Conservation (phyloP, 1,139 yeast genomes). For the Eremothecium gossypii region DNA sequence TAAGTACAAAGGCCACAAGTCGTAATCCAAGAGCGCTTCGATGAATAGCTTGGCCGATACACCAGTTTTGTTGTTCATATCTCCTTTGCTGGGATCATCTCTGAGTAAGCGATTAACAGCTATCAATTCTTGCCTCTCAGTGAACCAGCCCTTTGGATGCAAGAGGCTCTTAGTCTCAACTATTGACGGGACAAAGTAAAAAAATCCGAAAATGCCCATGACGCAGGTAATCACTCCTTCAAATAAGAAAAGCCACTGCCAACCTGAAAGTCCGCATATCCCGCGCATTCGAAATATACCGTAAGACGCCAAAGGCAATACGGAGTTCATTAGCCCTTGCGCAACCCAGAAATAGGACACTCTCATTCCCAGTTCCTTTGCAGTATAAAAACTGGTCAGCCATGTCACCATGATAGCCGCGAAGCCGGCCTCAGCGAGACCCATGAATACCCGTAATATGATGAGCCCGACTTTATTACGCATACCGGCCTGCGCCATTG, state of each 20-base stretch:
- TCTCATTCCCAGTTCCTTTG: slow-evolving; percentile 40
- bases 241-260: slow-evolving; percentile 53
- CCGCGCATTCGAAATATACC: slow-evolving; percentile 39
- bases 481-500: slow-evolving; percentile 38
- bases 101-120: slow-evolving; percentile 51
- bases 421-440: slow-evolving; percentile 45
- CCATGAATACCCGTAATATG: slow-evolving; percentile 39
- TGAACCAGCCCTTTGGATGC: slow-evolving; percentile 50
- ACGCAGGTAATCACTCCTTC: slow-evolving; percentile 45
- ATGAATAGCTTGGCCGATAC: slow-evolving; percentile 35
- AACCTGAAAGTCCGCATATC: slow-evolving; percentile 26
- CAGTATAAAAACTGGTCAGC: slow-evolving; percentile 45
- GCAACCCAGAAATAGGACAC: slow-evolving; percentile 40
- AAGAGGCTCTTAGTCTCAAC: slow-evolving; percentile 39
- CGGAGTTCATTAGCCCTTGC: slow-evolving; percentile 21
- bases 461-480: slow-evolving; percentile 33
- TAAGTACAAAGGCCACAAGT: slow-evolving; percentile 47
- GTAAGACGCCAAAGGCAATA: slow-evolving; percentile 35
- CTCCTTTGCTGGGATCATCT: slow-evolving; percentile 61
- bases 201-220: slow-evolving; percentile 42
- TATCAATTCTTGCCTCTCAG: slow-evolving; percentile 48
- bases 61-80: slow-evolving; percentile 57
- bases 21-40: slow-evolving; percentile 41
- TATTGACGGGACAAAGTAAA: slow-evolving; percentile 48
- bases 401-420: slow-evolving; percentile 45